Conservation (phyloP, 176 grass and related monocot genomes). For the Puccinellia tenuiflora region DNA sequence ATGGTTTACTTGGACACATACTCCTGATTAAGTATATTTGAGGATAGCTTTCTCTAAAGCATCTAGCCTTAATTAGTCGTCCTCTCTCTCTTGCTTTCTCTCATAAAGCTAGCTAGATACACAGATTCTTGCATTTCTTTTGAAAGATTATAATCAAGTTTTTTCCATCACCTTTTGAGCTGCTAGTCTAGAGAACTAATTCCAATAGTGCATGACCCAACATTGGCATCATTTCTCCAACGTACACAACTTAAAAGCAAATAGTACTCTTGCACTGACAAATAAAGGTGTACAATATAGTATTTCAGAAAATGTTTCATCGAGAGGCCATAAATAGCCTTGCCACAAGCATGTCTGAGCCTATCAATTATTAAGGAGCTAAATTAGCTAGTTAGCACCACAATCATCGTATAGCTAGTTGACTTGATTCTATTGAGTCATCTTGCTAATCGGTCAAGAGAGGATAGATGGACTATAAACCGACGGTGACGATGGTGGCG, state of each 20-base stretch:
- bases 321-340: neutral
- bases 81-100: neutral
- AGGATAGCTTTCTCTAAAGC: neutral
- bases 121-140: neutral
- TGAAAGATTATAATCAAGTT: neutral
- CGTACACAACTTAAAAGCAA: neutral
- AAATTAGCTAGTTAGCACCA: neutral
- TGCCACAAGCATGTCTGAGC: neutral
- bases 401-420: neutral
- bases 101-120: neutral
- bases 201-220: neutral
- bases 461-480: neutral
- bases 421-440: neutral
- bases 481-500: slow-evolving; percentile 35
- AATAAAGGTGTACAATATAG: neutral
- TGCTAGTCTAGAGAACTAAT: neutral
- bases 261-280: neutral
- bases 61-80: neutral
- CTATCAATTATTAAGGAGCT: neutral
- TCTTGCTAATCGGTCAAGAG: neutral
- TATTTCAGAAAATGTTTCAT: neutral
- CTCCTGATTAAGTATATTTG: neutral
- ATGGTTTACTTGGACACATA: neutral
- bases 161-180: neutral
- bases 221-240: neutral